Percentiles rank a stretch among this genome's conserved stretches.
phyloP scores from a whole-genome alignment of 495 filamentous ascomycete species.

The Terfezia boudieri region DNA sequence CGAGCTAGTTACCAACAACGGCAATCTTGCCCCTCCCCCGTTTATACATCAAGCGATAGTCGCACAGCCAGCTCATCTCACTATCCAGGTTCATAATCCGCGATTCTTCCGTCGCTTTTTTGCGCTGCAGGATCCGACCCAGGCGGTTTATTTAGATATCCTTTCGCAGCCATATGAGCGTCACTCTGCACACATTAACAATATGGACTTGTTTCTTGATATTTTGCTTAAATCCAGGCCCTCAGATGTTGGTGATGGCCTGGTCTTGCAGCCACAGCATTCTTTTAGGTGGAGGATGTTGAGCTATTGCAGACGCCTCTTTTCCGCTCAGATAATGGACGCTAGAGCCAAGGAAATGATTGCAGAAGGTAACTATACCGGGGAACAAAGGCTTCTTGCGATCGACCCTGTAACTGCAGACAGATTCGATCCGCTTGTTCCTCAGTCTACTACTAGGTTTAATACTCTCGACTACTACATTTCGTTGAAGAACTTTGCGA shows the following conservation, averaged over 20 bases:
- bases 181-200: constrained; percentile 11
- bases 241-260: neutral
- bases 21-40: constrained; percentile 6
- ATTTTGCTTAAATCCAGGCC: constrained; percentile 1
- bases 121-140: constrained; percentile 13
- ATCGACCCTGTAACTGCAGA: neutral
- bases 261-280: neutral
- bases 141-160: constrained; percentile 17
- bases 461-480: neutral
- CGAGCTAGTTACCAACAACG: neutral
- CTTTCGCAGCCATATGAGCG: constrained; percentile 8
- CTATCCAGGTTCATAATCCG: constrained; percentile 12
- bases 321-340: constrained; percentile 10
- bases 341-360: neutral
- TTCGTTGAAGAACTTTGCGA: neutral
- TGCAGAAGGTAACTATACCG: neutral
- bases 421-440: neutral
- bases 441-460: neutral
- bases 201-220: constrained; percentile 7
- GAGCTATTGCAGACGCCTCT: constrained; percentile 8
- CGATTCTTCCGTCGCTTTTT: constrained; percentile 17
- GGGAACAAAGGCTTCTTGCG: neutral
- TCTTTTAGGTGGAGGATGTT: constrained; percentile 13
- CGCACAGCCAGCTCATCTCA: constrained; percentile 6
- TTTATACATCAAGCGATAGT: neutral